A percentile compares a stretch with the other conserved stretches of the same genome.
Evolutionary conservation across 139 green algal genomes (phyloP).

Genomic region (Picochlorum sp.): DNA sequence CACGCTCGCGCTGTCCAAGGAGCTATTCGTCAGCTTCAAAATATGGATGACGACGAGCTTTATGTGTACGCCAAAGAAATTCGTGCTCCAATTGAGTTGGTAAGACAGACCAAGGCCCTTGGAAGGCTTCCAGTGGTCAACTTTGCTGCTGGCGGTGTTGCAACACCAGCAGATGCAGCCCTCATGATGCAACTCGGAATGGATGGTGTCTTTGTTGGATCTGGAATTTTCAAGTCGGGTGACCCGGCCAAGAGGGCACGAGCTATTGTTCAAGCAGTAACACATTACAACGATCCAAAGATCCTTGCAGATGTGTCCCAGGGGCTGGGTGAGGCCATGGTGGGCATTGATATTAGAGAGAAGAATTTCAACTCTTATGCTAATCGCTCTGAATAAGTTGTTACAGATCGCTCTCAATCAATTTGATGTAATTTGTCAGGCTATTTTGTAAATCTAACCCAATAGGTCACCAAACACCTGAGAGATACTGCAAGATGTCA

Average conservation of each 20-base stretch:
- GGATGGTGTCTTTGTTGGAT: constrained; percentile 98
- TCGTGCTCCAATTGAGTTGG: constrained; percentile 86
- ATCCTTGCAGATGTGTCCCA: constrained; percentile 87
- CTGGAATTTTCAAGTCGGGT: constrained; percentile 97
- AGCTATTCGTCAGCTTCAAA: constrained; percentile 87
- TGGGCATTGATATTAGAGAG: constrained; percentile 89
- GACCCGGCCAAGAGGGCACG: constrained; percentile 84
- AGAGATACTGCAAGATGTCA: constrained; percentile 18
- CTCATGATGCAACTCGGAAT: constrained; percentile 99
- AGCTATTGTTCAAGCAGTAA: constrained; percentile 97
- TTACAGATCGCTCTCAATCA: constrained; percentile 4
- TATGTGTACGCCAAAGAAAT: constrained; percentile 99
- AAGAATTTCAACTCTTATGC: constrained; percentile 80
- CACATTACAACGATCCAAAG: constrained; percentile 97
- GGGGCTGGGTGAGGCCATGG: constrained; percentile 92
- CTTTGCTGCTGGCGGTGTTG: constrained; percentile 97
- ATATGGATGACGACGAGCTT: constrained; percentile 98
- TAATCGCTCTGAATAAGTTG: constrained; percentile 62
- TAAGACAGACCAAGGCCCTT: constrained; percentile 71
- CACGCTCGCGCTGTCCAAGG: constrained; percentile 91
- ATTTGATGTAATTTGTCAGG: constrained; percentile 2
- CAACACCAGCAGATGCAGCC: constrained; percentile 96
- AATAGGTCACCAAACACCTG: constrained; percentile 15
- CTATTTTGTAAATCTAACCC: constrained; percentile 9
- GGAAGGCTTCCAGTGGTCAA: constrained; percentile 96